Conservation (phyloP, 257 asterid genomes). For the Vinca minor region DNA sequence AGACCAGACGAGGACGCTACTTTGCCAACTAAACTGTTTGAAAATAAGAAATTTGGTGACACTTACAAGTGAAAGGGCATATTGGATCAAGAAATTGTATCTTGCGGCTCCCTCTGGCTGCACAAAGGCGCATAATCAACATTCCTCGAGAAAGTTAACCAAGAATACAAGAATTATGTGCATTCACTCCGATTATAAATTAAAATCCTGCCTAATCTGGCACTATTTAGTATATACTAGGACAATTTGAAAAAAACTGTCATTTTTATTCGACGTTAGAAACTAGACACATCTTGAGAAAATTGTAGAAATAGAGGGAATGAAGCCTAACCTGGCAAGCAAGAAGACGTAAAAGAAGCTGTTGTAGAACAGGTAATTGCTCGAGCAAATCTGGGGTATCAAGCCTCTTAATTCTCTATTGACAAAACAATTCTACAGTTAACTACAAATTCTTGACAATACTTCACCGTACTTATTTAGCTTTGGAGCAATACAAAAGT, state of each 20-base stretch:
- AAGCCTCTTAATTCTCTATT: constrained; percentile 43
- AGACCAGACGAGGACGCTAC: constrained; percentile 12
- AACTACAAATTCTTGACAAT: background rate
- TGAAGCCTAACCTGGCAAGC: constrained; percentile 47
- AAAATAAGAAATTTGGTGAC: constrained; percentile 10
- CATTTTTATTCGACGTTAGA: background rate
- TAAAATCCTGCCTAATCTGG: background rate
- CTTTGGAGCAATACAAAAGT: background rate
- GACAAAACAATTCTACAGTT: background rate
- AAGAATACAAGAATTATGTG: too few species aligned
- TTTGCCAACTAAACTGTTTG: background rate
- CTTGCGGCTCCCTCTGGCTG: constrained; percentile 65
- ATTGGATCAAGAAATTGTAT: constrained; percentile 56
- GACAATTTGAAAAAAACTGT: background rate
- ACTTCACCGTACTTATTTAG: background rate
- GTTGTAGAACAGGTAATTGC: constrained; percentile 58
- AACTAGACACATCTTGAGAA: background rate
- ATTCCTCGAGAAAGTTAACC: background rate
- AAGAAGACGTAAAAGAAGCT: constrained; percentile 68
- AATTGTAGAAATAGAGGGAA: background rate
- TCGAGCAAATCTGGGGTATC: constrained; percentile 50
- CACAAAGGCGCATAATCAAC: too few species aligned
- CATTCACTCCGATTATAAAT: too few species aligned
- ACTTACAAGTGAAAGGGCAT: constrained; percentile 70
- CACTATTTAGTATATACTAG: background rate